Conservation (phyloP, 176 grass and related monocot genomes). For the Areca catechu region DNA sequence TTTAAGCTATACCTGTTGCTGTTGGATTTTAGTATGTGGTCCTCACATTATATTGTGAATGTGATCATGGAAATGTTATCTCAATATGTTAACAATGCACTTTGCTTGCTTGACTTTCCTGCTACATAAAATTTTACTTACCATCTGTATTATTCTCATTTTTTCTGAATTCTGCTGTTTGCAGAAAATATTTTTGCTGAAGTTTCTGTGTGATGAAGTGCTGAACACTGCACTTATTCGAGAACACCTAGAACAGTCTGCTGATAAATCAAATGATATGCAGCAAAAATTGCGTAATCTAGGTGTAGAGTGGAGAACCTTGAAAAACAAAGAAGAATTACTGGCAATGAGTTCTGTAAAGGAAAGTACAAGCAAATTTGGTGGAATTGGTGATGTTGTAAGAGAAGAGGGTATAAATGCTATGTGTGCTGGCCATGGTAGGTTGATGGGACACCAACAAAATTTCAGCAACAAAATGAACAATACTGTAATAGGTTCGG, state of each 20-base stretch:
- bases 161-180: background rate
- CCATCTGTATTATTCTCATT: too few species aligned
- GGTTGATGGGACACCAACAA: constrained; percentile 37
- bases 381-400: constrained; percentile 13
- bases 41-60: too few species aligned
- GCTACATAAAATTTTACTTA: too few species aligned
- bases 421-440: constrained; percentile 37
- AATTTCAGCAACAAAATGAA: constrained; percentile 16
- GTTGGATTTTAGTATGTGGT: too few species aligned
- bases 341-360: constrained; percentile 25
- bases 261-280: constrained; percentile 68
- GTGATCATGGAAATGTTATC: too few species aligned
- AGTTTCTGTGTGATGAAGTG: constrained; percentile 92
- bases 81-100: too few species aligned
- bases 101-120: too few species aligned
- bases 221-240: constrained; percentile 75
- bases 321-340: constrained; percentile 64
- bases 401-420: constrained; percentile 30
- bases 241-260: constrained; percentile 84
- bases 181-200: constrained; percentile 86
- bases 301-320: constrained; percentile 68
- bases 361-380: constrained; percentile 21
- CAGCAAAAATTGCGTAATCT: constrained; percentile 67
- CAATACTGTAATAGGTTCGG: constrained; percentile 19
- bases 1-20: too few species aligned